These are phyloP conservation scores for Peronospora farinosa DNA, from an alignment of 352 stramenopile species.

Conservation along the genomic window DNA sequence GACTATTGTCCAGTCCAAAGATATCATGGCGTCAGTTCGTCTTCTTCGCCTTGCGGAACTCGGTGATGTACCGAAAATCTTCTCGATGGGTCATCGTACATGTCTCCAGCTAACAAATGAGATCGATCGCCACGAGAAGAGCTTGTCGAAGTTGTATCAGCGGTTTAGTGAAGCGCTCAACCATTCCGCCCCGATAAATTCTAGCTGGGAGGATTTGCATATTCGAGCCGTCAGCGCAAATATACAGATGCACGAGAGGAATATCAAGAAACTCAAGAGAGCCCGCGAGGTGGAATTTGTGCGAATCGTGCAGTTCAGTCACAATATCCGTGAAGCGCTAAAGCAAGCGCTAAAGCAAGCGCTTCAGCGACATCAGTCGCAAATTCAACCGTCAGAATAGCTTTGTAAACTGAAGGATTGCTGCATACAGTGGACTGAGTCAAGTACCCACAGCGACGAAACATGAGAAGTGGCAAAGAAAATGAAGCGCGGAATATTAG, in stretches of 20 bases:
- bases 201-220: slow-evolving; percentile 32
- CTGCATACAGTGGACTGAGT: neutral
- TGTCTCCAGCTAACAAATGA: slow-evolving; percentile 46
- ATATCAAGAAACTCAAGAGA: slow-evolving; percentile 36
- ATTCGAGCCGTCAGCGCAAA: slow-evolving; percentile 39
- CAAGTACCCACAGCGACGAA: slow-evolving; percentile 1
- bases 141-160: slow-evolving; percentile 32
- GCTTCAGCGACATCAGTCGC: slow-evolving; percentile 23
- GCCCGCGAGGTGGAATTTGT: slow-evolving; percentile 61
- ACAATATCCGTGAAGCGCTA: slow-evolving; percentile 39
- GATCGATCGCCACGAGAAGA: slow-evolving; percentile 38
- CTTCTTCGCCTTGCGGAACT: slow-evolving; percentile 45
- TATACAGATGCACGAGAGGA: slow-evolving; percentile 44
- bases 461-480: slow-evolving; percentile 4
- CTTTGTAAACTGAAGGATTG: slow-evolving; percentile 1
- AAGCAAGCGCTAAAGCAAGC: slow-evolving; percentile 38
- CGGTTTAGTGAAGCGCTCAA: slow-evolving; percentile 38
- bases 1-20: slow-evolving; percentile 47
- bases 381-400: slow-evolving; percentile 19
- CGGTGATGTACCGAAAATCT: slow-evolving; percentile 54
- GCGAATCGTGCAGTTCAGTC: slow-evolving; percentile 66
- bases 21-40: slow-evolving; percentile 53
- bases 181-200: slow-evolving; percentile 22
- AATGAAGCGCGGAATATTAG: slow-evolving; percentile 12
- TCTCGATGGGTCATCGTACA: slow-evolving; percentile 45